phyloP scores from a whole-genome alignment of 2,329 filamentous ascomycete genomes.

The Verticillium dahliae region DNA sequence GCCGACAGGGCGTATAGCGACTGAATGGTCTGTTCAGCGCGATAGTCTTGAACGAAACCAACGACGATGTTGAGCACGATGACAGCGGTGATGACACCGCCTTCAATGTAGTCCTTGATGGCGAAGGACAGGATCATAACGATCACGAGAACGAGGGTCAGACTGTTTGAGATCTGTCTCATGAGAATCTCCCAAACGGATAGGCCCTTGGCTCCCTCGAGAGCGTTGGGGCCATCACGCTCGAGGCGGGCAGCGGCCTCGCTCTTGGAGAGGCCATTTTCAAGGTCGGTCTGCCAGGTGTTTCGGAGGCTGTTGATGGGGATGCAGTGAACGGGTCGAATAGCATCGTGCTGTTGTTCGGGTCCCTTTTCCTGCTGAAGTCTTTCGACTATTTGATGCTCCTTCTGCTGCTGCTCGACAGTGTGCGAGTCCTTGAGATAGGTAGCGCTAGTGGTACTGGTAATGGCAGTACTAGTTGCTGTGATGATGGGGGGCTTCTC shows the following conservation, averaged over 20 bases:
- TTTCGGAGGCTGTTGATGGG: conserved; percentile 18
- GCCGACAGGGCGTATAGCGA: conserved; percentile 52
- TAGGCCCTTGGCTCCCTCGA: conserved; percentile 64
- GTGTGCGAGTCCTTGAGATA: conserved; percentile 1
- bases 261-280: conserved; percentile 54
- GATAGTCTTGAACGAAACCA: conserved; percentile 55
- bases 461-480: not conserved
- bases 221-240: conserved; percentile 62
- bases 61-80: conserved; percentile 63
- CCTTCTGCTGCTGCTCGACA: conserved; percentile 9
- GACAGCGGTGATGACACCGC: conserved; percentile 55
- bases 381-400: not conserved
- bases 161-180: conserved; percentile 70
- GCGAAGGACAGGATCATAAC: conserved; percentile 66
- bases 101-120: conserved; percentile 59
- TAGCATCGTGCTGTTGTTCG: conserved; percentile 4
- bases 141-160: conserved; percentile 68
- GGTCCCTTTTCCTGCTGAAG: not conserved
- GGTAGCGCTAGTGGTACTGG: not conserved
- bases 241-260: conserved; percentile 61
- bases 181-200: conserved; percentile 71
- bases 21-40: conserved; percentile 56
- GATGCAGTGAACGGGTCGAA: conserved; percentile 17
- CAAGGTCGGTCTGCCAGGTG: conserved; percentile 33
- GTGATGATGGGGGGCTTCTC: not conserved